Evolutionary conservation across 2,329 filamentous ascomycete species (phyloP), one percentile per base, ranked within the genome.

Genomic region (Apiospora malaysiana): DNA sequence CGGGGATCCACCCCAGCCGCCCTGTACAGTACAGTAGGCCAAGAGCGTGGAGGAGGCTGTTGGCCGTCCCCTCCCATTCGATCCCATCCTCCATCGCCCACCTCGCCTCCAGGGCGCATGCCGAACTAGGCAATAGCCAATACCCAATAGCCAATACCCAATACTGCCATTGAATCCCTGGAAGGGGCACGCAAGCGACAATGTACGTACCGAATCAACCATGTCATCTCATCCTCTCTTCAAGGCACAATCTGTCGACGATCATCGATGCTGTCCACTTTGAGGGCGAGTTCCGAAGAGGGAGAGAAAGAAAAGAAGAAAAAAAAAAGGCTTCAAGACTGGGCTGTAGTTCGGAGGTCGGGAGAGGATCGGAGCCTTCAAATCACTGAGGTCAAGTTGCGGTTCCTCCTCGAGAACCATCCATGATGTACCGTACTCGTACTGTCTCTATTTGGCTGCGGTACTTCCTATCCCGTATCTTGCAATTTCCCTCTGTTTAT

Each of bases 241-340:
- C 51, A 59, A 32, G 51, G 51, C 51, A 59, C 12, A 27, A 16
- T 37, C 14, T 59, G 27, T 32, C 32, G 18, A 63, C 56, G 56
- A 63, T 63, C 56, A 63, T 21, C 56, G 56, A 40, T 59, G 56
- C 56, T 63, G 56, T 40, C 56, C 56, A 63, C 56, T 63, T 7
- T 21, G 51, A 27, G 51, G 27, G 27, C 27, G 27, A 59, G 27
- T 10, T 37, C 51, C 51, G 49, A 56, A 10, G 16, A 18, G 2
- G 16, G 18, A 14, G 7, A 25, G 5, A 21, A 37, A 37, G 51
- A 37, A 1, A 40, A 16, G 40, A 18, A n/a, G 14, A 37, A n/a
- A 32, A 37, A 18, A 6, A 18, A 59, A 32, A 32, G 14, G 40
- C 16, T 45, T 16, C 46, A 23, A 49, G 46, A 23, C 21, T 59